Evolutionary conservation across 2,329 filamentous ascomycete species (phyloP).

Genomic region (Neurospora sp.): DNA sequence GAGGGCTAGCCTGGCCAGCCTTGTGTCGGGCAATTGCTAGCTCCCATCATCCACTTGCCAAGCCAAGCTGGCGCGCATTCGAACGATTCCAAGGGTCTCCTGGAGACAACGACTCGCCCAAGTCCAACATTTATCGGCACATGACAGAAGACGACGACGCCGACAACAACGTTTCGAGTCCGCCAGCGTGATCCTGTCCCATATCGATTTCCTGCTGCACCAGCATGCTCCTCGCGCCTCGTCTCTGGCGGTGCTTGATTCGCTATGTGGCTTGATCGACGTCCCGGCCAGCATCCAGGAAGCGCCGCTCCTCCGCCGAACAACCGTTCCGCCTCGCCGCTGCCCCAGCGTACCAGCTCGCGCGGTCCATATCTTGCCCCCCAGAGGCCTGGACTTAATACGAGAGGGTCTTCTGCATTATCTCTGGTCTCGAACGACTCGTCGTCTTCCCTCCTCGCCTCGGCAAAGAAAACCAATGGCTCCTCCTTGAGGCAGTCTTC

Average conservation of each 20-base stretch:
- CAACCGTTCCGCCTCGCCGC: conserved; percentile 62
- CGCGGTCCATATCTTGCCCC: conserved; percentile 60
- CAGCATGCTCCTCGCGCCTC: background rate
- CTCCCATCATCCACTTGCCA: background rate
- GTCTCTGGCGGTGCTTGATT: conserved; percentile 4
- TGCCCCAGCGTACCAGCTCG: conserved; percentile 55
- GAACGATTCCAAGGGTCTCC: background rate
- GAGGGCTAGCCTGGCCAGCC: background rate
- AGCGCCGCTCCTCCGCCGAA: conserved; percentile 46
- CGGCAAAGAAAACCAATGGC: conserved; percentile 55
- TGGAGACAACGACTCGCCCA: background rate
- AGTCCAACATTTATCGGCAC: background rate
- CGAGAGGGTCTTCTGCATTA: conserved; percentile 62
- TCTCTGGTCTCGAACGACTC: conserved; percentile 73
- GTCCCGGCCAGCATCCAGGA: conserved; percentile 56
- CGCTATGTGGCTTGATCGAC: conserved; percentile 83
- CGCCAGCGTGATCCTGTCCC: background rate
- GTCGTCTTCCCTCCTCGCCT: conserved; percentile 60
- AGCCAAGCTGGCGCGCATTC: background rate
- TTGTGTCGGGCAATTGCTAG: background rate
- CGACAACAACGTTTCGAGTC: background rate
- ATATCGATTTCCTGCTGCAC: background rate
- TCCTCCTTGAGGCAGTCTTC: conserved; percentile 53
- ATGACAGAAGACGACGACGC: background rate
- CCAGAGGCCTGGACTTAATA: conserved; percentile 55